Percentiles rank a stretch among this genome's conserved stretches.
phyloP scores from a whole-genome alignment of 345 rosid genomes.

The Melastoma malabathricum region DNA sequence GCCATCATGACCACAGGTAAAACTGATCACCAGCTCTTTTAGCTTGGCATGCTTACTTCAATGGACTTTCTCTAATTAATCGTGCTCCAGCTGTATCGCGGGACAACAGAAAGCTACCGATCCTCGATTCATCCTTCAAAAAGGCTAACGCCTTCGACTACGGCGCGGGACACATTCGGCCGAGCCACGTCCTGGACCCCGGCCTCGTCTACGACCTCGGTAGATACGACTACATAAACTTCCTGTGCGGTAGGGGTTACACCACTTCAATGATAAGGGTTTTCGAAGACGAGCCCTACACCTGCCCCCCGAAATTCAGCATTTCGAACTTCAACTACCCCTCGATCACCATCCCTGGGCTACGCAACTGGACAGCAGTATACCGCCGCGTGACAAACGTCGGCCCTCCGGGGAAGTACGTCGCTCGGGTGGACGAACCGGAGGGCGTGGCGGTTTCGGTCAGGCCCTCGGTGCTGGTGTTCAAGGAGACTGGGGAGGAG shows the following conservation, averaged over 20 bases:
- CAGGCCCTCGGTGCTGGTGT: conserved; percentile 34
- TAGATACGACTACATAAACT: conserved; percentile 41
- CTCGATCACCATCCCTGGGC: conserved; percentile 35
- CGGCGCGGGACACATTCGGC: conserved; percentile 64
- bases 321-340: conserved; percentile 50
- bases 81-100: conserved; percentile 27
- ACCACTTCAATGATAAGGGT: too few species aligned
- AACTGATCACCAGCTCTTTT: neutral
- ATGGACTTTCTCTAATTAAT: neutral
- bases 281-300: conserved; percentile 11
- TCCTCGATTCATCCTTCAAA: conserved; percentile 29
- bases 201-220: conserved; percentile 64
- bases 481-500: conserved; percentile 11
- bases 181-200: conserved; percentile 52
- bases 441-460: conserved; percentile 30
- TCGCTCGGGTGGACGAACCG: conserved; percentile 29
- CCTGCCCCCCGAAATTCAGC: conserved; percentile 24
- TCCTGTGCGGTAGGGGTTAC: conserved; percentile 32
- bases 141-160: conserved; percentile 41
- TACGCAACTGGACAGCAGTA: conserved; percentile 19
- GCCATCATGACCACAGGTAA: conserved; percentile 57
- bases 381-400: conserved; percentile 66
- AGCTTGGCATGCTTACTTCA: too few species aligned
- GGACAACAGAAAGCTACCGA: conserved; percentile 31
- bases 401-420: conserved; percentile 27